Conservation (phyloP, 2,329 filamentous ascomycete genomes). For the Nannizziopsis arthrosporioides region DNA sequence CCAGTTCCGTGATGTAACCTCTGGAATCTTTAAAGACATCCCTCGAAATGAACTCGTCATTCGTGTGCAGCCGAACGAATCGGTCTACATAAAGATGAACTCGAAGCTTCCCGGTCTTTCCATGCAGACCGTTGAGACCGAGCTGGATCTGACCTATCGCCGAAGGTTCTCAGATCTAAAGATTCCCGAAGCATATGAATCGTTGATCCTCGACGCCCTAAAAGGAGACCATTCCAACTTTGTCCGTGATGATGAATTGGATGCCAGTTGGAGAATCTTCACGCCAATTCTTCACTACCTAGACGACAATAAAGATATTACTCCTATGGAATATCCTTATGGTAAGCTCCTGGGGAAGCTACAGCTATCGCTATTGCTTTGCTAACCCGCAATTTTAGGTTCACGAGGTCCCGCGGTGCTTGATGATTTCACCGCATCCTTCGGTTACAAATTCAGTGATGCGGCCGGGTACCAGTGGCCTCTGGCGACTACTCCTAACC, state of each 20-base stretch:
- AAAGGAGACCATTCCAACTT: conserved; percentile 99
- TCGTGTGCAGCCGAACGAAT: conserved; percentile 98
- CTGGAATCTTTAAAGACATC: conserved; percentile 99
- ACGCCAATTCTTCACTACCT: conserved; percentile 95
- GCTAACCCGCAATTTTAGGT: conserved; percentile 44
- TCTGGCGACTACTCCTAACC: conserved; percentile 63
- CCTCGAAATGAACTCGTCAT: conserved; percentile 98
- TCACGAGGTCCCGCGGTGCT: conserved; percentile 92
- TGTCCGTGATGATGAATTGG: conserved; percentile 89
- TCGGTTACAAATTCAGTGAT: conserved; percentile 98
- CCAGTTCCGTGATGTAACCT: conserved; percentile 98
- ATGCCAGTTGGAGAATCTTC: conserved; percentile 97
- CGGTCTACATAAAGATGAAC: conserved; percentile 99
- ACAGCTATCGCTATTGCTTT: background rate
- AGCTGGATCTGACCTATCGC: conserved; percentile 95
- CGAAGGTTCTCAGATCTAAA: conserved; percentile 98
- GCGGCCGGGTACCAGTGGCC: conserved; percentile 94
- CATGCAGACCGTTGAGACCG: conserved; percentile 98
- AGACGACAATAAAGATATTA: conserved; percentile 98
- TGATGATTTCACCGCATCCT: conserved; percentile 95
- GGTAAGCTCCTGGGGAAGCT: conserved; percentile 47
- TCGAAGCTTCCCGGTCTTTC: conserved; percentile 95
- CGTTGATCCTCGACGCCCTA: conserved; percentile 87
- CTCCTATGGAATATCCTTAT: conserved; percentile 99
- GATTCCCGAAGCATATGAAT: conserved; percentile 98